Conservation (phyloP, 805 yeast species). For the Ogataea paraovalis region DNA sequence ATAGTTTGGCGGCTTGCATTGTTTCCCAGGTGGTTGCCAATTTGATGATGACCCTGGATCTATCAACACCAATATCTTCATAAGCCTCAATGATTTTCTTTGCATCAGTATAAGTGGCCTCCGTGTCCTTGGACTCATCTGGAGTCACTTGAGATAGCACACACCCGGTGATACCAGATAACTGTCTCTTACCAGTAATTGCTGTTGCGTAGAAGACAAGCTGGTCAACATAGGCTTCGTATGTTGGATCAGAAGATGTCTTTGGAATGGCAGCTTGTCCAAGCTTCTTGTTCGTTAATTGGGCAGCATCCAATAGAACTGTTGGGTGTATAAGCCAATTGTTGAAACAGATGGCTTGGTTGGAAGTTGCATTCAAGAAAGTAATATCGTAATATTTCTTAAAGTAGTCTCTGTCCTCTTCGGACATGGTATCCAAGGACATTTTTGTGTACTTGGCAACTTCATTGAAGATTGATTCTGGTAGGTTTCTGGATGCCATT, state of each 20-base stretch:
- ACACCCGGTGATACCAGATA: conserved; percentile 18
- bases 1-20: conserved; percentile 29
- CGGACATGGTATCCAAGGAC: conserved; percentile 17
- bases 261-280: conserved; percentile 11
- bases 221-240: conserved; percentile 14
- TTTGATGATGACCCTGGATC: conserved; percentile 31
- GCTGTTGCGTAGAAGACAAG: conserved; percentile 22
- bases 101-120: conserved; percentile 25
- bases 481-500: not conserved
- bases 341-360: conserved; percentile 24
- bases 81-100: conserved; percentile 28
- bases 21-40: conserved; percentile 34
- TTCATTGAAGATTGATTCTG: conserved; percentile 10
- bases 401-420: conserved; percentile 14
- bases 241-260: conserved; percentile 7
- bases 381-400: conserved; percentile 7
- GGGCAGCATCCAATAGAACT: conserved; percentile 19
- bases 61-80: conserved; percentile 30
- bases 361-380: conserved; percentile 28
- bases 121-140: conserved; percentile 22
- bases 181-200: conserved; percentile 22
- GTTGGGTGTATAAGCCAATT: conserved; percentile 23
- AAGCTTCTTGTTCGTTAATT: conserved; percentile 10
- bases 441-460: conserved; percentile 13
- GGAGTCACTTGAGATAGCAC: conserved; percentile 31